Evolutionary conservation across 2,329 filamentous ascomycete genomes (phyloP).

Genomic region (Aspergillus sp.): DNA sequence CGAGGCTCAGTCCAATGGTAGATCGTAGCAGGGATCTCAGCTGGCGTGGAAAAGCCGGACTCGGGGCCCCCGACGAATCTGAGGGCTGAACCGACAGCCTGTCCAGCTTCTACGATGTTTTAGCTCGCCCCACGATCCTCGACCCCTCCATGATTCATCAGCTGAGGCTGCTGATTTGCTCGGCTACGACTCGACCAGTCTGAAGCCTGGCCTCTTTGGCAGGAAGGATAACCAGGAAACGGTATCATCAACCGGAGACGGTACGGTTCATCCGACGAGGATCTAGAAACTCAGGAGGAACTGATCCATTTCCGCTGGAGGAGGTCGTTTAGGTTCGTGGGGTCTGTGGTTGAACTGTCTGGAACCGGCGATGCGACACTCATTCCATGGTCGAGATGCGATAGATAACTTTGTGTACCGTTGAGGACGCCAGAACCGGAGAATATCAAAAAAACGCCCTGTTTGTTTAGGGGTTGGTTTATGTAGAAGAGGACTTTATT

Average conservation of each 20-base stretch:
- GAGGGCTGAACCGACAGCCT: conserved; percentile 21
- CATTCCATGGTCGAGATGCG: background rate
- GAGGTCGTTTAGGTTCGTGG: background rate
- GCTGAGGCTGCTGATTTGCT: conserved; percentile 21
- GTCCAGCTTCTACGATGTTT: conserved; percentile 20
- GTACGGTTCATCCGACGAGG: conserved; percentile 1
- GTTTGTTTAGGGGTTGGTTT: too few species aligned
- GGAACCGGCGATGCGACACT: background rate
- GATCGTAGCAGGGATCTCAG: conserved; percentile 38
- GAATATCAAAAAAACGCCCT: background rate
- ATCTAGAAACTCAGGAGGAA: background rate
- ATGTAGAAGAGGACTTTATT: background rate
- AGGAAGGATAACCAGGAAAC: background rate
- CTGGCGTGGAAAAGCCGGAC: conserved; percentile 25
- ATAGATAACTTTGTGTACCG: background rate
- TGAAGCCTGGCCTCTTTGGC: background rate
- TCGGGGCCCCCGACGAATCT: conserved; percentile 29
- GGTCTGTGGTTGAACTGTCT: background rate
- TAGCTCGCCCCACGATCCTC: conserved; percentile 29
- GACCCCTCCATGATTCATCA: conserved; percentile 29
- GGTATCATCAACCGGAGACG: background rate
- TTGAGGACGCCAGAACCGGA: background rate
- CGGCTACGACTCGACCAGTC: background rate
- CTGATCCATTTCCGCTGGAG: background rate
- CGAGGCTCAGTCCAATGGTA: conserved; percentile 37